Conservation (phyloP, 345 rosid species). For the Populus euphratica region DNA sequence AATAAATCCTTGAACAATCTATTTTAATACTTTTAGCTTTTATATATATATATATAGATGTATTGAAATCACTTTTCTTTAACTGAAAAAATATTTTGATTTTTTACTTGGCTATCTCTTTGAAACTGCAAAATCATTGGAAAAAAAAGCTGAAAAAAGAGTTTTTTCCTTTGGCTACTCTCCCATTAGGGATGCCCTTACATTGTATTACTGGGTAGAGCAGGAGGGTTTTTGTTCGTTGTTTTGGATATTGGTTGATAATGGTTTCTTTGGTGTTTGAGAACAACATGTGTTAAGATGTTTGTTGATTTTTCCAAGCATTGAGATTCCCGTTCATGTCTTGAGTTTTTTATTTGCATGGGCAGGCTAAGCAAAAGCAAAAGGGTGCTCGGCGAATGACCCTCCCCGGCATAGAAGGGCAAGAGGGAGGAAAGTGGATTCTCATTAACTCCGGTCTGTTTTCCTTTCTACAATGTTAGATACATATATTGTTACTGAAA, state of each 20-base stretch:
- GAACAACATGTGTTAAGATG: not conserved
- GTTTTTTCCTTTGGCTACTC: too few species aligned
- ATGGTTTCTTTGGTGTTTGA: not conserved
- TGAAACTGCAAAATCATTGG: too few species aligned
- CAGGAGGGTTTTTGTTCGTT: not conserved
- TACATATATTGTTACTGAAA: not conserved
- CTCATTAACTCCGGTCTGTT: slow-evolving; percentile 74
- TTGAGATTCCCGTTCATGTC: not conserved
- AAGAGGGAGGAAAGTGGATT: slow-evolving; percentile 77
- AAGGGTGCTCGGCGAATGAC: slow-evolving; percentile 54
- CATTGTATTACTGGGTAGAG: not conserved
- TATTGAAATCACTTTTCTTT: too few species aligned
- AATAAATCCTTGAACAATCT: too few species aligned
- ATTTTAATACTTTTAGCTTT: too few species aligned
- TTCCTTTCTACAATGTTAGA: not conserved
- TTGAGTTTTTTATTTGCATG: slow-evolving; percentile 1
- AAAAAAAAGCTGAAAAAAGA: too few species aligned
- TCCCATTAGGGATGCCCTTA: too few species aligned
- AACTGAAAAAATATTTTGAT: too few species aligned
- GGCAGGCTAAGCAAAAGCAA: slow-evolving; percentile 84
- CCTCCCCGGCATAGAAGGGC: slow-evolving; percentile 69
- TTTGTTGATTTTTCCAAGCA: not conserved
- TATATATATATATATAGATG: too few species aligned
- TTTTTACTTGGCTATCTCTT: too few species aligned
- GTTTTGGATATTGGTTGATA: not conserved